phyloP scores from a whole-genome alignment of 345 rosid species.

The Chamaenerion angustifolium region DNA sequence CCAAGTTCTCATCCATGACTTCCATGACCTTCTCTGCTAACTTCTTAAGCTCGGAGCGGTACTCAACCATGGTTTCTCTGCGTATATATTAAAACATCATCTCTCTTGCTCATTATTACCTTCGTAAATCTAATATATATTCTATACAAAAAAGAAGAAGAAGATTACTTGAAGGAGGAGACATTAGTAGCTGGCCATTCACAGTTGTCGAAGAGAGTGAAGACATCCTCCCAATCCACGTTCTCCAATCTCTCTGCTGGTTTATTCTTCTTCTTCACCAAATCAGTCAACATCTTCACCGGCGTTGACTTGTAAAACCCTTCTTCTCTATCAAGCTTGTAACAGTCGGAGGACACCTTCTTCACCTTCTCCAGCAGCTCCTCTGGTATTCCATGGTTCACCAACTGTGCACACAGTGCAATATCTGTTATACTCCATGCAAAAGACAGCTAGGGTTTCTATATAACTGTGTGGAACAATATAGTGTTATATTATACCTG shows the following conservation, averaged over 20 bases:
- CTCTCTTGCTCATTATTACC: no score
- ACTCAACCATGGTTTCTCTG: constrained; percentile 72
- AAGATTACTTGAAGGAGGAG: constrained; percentile 47
- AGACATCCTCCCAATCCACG: constrained; percentile 84
- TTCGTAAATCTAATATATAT: no score
- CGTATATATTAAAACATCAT: no score
- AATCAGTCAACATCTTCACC: constrained; percentile 33
- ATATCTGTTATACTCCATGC: not conserved
- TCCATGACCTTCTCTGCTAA: constrained; percentile 59
- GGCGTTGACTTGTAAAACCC: constrained; percentile 39
- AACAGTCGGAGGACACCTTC: constrained; percentile 43
- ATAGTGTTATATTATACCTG: no score
- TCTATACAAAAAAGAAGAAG: not conserved
- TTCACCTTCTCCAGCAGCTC: constrained; percentile 67
- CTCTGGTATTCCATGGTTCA: constrained; percentile 70
- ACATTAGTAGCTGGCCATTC: constrained; percentile 50
- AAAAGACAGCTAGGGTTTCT: not conserved
- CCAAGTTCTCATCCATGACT: constrained; percentile 82
- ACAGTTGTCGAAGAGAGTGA: constrained; percentile 43
- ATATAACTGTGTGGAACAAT: no score
- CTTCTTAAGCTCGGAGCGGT: constrained; percentile 58
- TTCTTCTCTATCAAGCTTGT: constrained; percentile 56
- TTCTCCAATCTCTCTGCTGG: constrained; percentile 37
- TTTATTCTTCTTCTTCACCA: constrained; percentile 4
- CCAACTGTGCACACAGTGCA: no score